Evolutionary conservation across 345 rosid genomes (phyloP).

Genomic region (Eutrema yunnanense): DNA sequence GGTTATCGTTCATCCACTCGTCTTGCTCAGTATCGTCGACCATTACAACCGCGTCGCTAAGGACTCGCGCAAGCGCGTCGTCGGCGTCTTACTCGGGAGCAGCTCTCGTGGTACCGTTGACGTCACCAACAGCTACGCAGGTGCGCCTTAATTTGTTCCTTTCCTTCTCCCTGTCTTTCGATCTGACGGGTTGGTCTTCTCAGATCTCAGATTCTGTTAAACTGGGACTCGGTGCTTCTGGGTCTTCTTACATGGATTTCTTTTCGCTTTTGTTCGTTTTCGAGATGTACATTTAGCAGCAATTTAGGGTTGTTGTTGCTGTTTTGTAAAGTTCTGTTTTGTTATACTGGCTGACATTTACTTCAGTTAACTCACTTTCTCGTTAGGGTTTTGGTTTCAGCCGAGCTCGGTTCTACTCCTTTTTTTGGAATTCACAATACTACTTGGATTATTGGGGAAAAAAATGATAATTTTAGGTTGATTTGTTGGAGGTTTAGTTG

Average conservation of each 20-base stretch:
- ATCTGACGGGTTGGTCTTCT: not conserved
- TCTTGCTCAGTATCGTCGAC: conserved; percentile 91
- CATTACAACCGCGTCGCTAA: conserved; percentile 92
- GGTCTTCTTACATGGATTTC: not conserved
- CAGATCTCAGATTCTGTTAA: conserved; percentile 17
- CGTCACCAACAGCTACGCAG: conserved; percentile 91
- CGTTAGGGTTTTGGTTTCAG: conserved; percentile 10
- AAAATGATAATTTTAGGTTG: not conserved
- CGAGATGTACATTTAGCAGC: not conserved
- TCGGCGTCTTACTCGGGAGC: conserved; percentile 71
- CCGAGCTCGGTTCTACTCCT: not conserved
- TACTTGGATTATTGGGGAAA: not conserved
- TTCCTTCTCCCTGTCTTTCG: not conserved
- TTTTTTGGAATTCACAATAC: not conserved
- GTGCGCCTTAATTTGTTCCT: conserved; percentile 24
- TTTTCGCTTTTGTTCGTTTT: no score
- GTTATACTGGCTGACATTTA: not conserved
- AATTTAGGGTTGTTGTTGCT: conserved; percentile 5
- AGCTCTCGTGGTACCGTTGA: conserved; percentile 83
- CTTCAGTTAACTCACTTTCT: not conserved
- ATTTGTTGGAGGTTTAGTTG: not conserved
- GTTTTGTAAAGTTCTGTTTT: not conserved
- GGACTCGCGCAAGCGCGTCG: conserved; percentile 84
- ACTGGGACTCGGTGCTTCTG: not conserved
- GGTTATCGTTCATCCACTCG: conserved; percentile 92